phyloP scores from a whole-genome alignment of 176 grass and related monocot species.

The Echinochloa phyllopogon region DNA sequence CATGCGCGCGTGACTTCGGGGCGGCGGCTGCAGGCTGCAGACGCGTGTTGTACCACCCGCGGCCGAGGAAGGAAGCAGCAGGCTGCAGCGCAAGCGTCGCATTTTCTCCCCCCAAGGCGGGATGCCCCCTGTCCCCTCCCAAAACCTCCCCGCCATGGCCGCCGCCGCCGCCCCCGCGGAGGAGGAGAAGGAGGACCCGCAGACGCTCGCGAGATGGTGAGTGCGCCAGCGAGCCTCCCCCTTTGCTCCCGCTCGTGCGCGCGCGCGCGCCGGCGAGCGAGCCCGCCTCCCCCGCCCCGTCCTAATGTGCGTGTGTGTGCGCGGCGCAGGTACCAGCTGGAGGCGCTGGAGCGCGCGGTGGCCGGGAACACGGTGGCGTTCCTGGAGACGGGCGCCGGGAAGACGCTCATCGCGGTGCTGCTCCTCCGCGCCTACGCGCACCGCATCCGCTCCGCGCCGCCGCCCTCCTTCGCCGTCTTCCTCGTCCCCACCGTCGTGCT shows the following conservation, averaged over 20 bases:
- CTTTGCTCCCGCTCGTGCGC: no score
- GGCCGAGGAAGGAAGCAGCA: neutral
- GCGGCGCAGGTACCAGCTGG: constrained; percentile 71
- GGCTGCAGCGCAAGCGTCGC: neutral
- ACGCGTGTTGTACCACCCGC: no score
- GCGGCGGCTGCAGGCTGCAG: neutral
- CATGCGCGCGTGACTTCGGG: neutral
- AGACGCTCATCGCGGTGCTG: constrained; percentile 88
- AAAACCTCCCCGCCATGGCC: constrained; percentile 25
- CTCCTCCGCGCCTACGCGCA: constrained; percentile 66
- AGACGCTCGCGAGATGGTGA: constrained; percentile 49
- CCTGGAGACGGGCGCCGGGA: constrained; percentile 79
- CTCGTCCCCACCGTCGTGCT: constrained; percentile 79
- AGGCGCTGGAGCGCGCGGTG: constrained; percentile 82
- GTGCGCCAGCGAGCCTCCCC: neutral
- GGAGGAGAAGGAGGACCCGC: neutral
- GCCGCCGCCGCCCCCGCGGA: neutral
- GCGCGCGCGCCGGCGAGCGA: neutral
- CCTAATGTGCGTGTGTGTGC: neutral
- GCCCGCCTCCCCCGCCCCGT: neutral
- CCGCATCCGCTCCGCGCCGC: constrained; percentile 49
- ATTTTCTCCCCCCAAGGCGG: no score
- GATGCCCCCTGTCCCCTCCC: neutral
- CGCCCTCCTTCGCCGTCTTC: constrained; percentile 62
- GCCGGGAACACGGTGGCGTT: constrained; percentile 69